Evolutionary conservation across 768 basidiomycete genomes (phyloP), one percentile per base, ranked within the genome.

Genomic region (Auriscalpium microsporum): DNA sequence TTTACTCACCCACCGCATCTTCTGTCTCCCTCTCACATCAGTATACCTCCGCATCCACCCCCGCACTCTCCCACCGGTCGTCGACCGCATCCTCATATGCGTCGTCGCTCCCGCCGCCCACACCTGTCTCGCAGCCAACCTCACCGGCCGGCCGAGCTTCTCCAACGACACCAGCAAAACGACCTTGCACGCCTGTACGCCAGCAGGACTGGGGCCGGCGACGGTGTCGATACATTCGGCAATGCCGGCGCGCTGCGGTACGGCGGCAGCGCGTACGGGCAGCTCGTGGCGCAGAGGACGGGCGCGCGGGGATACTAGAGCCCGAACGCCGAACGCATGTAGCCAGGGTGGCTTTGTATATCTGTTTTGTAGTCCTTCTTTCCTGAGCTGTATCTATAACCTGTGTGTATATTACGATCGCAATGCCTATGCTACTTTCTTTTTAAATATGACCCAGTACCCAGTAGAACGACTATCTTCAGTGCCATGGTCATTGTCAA

Each of bases 1-100:
- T 72, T 55, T 72, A 71, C 35, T 56, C 65, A 8, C 40, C 23
- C 14, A 19, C 54, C 35, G 10, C 37, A 8, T 56, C 60, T 9
- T 48, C 55, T 13, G 17, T 16, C 10, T 55, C 55, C 23, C 35
- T 50, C 35, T 50, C 50, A 11, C 38, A 50, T 33, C 50, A 50
- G 34, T 34, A 50, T 36, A 61, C 58, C 45, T 44, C 55, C 6
- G 16, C 42, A 5, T 56, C 58, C 19, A 58, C 54, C 10, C 59
- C 59, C 14, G 58, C 55, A 5, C 55, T 61, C 17, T 37, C 55
- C 40, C 59, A 61, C 3, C 58, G 57, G 4, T 50, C 51, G 21
- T 61, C 59, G 34, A 58, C 60, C 16, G 42, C 54, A 1, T 59
- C 60, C 1, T 59, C 60, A 13, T 49, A 40, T 13, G 48, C 60